A percentile compares a stretch with the other conserved stretches of the same genome.
phyloP scores from a whole-genome alignment of 768 basidiomycete genomes.

The Mycena rebaudengoi region DNA sequence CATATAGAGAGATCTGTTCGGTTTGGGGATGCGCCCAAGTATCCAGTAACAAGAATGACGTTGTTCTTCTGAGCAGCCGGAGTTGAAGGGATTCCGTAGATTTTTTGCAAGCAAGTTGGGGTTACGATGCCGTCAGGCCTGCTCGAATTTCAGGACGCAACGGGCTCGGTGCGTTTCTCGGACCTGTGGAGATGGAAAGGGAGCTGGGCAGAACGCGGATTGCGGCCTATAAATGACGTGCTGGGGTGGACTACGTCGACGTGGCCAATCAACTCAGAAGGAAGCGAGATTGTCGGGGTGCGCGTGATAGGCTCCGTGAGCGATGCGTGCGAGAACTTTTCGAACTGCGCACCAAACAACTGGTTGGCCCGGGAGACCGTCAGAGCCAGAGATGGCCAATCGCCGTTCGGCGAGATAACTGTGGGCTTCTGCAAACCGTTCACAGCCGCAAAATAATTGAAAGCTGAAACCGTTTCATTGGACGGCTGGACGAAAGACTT shows the following conservation, averaged over 20 bases:
- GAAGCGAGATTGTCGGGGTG: conserved; percentile 1
- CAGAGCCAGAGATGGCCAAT: conserved; percentile 9
- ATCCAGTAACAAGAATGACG: conserved; percentile 14
- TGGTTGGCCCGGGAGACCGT: conserved; percentile 17
- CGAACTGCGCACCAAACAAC: conserved; percentile 13
- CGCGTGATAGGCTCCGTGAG: neutral
- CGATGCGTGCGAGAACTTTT: neutral
- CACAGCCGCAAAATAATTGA: conserved; percentile 11
- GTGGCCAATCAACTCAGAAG: conserved; percentile 5
- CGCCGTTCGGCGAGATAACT: conserved; percentile 10
- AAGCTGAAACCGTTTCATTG: conserved; percentile 5
- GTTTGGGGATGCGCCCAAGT: neutral
- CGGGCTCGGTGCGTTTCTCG: conserved; percentile 10
- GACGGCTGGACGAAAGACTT: conserved; percentile 16
- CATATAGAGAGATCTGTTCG: neutral
- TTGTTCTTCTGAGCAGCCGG: conserved; percentile 11
- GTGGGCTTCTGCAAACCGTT: conserved; percentile 13
- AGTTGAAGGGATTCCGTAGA: conserved; percentile 12
- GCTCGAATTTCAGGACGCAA: conserved; percentile 10
- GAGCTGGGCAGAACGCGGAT: neutral
- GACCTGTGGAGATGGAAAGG: neutral
- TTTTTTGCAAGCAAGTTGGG: conserved; percentile 14
- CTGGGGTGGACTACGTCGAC: conserved; percentile 2
- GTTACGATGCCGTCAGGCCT: conserved; percentile 6
- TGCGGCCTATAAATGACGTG: neutral